These are phyloP conservation scores for Metschnikowia baotianmanensis DNA, from an alignment of 805 yeast genomes.

Conservation along the genomic window DNA sequence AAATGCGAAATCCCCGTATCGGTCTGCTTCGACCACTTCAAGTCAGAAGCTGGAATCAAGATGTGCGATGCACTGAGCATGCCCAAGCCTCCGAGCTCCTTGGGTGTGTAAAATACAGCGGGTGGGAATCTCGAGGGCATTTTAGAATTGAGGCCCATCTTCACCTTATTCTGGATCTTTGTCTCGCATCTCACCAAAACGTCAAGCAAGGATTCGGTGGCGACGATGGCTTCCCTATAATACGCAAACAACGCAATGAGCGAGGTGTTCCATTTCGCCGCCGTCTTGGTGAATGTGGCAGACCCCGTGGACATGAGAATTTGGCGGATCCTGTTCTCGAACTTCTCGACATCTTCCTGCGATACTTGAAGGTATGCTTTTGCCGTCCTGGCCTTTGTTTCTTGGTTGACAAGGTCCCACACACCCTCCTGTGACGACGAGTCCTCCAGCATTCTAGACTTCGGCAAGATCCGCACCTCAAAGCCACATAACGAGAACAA, in stretches of 20 bases:
- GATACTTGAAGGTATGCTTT: slow-evolving; percentile 84
- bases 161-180: slow-evolving; percentile 88
- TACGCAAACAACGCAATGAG: slow-evolving; percentile 82
- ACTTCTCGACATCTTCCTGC: slow-evolving; percentile 72
- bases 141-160: slow-evolving; percentile 91
- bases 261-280: slow-evolving; percentile 95
- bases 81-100: slow-evolving; percentile 95
- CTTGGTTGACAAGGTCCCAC: slow-evolving; percentile 78
- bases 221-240: slow-evolving; percentile 87
- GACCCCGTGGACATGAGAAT: slow-evolving; percentile 94
- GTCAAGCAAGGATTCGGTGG: slow-evolving; percentile 77
- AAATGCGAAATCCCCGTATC: slow-evolving; percentile 94
- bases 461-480: slow-evolving; percentile 87
- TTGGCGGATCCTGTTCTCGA: slow-evolving; percentile 82
- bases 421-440: slow-evolving; percentile 71
- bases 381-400: slow-evolving; percentile 82
- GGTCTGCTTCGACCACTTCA: slow-evolving; percentile 88
- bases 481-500: slow-evolving; percentile 93
- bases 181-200: slow-evolving; percentile 88
- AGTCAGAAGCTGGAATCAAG: slow-evolving; percentile 88
- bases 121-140: slow-evolving; percentile 99
- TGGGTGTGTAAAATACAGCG: slow-evolving; percentile 96
- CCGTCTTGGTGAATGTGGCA: slow-evolving; percentile 90
- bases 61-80: slow-evolving; percentile 98
- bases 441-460: slow-evolving; percentile 53